A percentile compares a stretch with the other conserved stretches of the same genome.
These are phyloP conservation scores for Buxus sempervirens DNA, from an alignment of 164 flowering plant genomes.

Conservation along the genomic window DNA sequence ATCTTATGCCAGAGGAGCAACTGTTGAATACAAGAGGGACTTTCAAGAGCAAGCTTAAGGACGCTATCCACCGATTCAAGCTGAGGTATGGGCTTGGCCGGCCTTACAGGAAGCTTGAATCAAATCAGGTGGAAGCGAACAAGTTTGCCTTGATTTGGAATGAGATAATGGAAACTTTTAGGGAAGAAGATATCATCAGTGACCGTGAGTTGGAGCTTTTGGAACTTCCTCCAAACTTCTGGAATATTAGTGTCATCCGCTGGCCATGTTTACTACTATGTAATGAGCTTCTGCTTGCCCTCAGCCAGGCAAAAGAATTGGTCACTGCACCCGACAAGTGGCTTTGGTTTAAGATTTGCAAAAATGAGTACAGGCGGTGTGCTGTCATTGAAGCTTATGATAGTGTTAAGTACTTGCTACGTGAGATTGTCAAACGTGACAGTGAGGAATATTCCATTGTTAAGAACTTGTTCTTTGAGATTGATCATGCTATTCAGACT, in stretches of 20 bases:
- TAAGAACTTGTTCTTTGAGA: constrained; percentile 43
- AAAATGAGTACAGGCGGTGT: constrained; percentile 77
- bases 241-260: constrained; percentile 83
- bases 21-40: constrained; percentile 32
- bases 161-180: constrained; percentile 58
- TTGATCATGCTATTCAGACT: constrained; percentile 44
- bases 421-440: constrained; percentile 39
- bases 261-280: constrained; percentile 94
- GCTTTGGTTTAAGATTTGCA: constrained; percentile 71
- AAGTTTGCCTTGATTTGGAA: constrained; percentile 89
- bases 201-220: constrained; percentile 78
- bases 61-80: constrained; percentile 62
- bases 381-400: constrained; percentile 89
- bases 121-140: constrained; percentile 70
- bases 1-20: constrained; percentile 82
- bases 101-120: constrained; percentile 70
- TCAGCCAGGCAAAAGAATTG: constrained; percentile 71
- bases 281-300: constrained; percentile 87
- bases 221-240: constrained; percentile 70
- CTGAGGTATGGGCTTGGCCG: constrained; percentile 85
- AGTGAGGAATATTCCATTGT: constrained; percentile 67
- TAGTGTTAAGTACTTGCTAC: constrained; percentile 63
- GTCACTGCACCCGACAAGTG: constrained; percentile 42
- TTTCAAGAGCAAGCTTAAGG: constrained; percentile 52
- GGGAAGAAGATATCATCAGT: constrained; percentile 88